Conservation (phyloP, 352 stramenopile species). For the Vaucheria bursata region DNA sequence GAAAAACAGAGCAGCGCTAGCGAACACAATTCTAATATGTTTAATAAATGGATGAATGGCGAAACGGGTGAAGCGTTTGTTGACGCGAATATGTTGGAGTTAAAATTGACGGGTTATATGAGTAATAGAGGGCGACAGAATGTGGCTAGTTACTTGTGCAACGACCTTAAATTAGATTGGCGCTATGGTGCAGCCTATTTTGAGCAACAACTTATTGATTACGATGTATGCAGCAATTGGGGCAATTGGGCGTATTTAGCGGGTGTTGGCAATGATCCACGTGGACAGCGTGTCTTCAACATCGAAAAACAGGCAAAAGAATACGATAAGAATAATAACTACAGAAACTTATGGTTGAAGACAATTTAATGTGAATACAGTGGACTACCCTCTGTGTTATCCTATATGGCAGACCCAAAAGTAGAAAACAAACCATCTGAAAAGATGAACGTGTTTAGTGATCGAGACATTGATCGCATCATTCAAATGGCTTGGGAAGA, state of each 20-base stretch:
- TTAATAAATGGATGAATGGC: constrained; percentile 65
- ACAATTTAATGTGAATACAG: no score
- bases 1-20: no score
- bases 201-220: constrained; percentile 67
- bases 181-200: constrained; percentile 68
- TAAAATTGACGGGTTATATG: constrained; percentile 70
- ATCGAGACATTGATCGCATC: no score
- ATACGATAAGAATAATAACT: no score
- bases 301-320: constrained; percentile 2
- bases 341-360: no score
- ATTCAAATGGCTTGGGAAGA: no score
- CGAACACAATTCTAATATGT: no score
- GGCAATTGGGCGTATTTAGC: constrained; percentile 61
- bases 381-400: no score
- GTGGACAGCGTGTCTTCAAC: constrained; percentile 51
- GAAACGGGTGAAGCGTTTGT: constrained; percentile 68
- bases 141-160: constrained; percentile 38
- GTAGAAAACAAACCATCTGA: no score
- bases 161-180: constrained; percentile 74
- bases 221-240: constrained; percentile 71
- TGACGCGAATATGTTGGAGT: constrained; percentile 76
- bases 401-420: no score
- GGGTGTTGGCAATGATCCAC: no score
- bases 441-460: no score
- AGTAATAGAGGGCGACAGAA: constrained; percentile 60